These are phyloP conservation scores for Coleophoma eucalyptorum DNA, from an alignment of 2,329 filamentous ascomycete species.

Conservation along the genomic window DNA sequence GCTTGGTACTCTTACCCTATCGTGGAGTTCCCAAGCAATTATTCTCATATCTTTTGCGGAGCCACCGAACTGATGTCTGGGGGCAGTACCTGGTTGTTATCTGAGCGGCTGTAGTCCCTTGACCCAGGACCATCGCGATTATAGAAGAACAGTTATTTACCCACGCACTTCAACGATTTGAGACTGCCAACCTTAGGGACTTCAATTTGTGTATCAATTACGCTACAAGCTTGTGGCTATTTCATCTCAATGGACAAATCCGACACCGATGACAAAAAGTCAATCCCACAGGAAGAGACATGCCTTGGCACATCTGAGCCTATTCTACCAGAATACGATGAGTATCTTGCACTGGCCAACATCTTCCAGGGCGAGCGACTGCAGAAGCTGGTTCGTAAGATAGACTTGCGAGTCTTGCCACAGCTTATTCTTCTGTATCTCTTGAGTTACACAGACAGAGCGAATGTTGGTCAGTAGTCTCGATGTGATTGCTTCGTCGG, in stretches of 20 bases:
- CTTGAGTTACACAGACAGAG: not conserved
- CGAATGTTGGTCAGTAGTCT: not conserved
- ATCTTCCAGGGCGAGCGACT: not conserved
- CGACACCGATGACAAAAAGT: not conserved
- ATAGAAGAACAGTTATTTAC: too few relatives aligned
- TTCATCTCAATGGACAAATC: not conserved
- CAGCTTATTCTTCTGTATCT: not conserved
- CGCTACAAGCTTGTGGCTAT: too few relatives aligned
- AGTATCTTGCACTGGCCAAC: not conserved
- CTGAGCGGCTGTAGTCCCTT: too few relatives aligned
- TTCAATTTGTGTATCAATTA: too few relatives aligned
- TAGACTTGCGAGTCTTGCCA: not conserved
- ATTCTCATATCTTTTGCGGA: too few relatives aligned
- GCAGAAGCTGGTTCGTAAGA: not conserved
- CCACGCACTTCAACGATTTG: too few relatives aligned
- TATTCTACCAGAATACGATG: not conserved
- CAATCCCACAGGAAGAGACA: not conserved
- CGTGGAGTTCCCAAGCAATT: too few relatives aligned
- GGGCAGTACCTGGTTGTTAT: too few relatives aligned
- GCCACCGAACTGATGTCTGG: too few relatives aligned
- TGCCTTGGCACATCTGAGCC: not conserved
- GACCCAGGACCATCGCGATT: too few relatives aligned
- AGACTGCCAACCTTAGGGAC: too few relatives aligned
- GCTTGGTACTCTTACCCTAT: too few relatives aligned
- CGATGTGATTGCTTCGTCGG: not conserved